Evolutionary conservation across 2,329 filamentous ascomycete genomes (phyloP).

Genomic region (Pezicula carpinea): DNA sequence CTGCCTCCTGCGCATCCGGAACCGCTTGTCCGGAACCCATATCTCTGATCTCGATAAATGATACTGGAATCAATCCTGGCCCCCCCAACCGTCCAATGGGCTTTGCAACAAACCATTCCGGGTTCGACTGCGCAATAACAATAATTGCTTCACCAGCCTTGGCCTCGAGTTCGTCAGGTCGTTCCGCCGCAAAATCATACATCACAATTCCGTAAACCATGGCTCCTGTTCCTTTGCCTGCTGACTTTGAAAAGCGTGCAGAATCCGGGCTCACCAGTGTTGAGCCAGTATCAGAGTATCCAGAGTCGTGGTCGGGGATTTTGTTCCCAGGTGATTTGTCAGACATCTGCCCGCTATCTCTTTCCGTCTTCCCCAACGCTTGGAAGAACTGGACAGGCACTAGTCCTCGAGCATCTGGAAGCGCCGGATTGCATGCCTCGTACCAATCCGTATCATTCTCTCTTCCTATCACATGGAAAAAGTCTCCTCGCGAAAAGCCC

Average conservation of each 20-base stretch:
- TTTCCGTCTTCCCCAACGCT: conserved; percentile 82
- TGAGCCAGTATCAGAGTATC: conserved; percentile 62
- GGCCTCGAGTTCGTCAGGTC: conserved; percentile 93
- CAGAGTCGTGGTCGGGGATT: conserved; percentile 80
- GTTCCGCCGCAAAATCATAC: conserved; percentile 93
- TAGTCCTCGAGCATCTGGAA: conserved; percentile 81
- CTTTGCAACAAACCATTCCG: conserved; percentile 99
- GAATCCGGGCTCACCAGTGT: conserved; percentile 30
- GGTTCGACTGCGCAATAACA: conserved; percentile 96
- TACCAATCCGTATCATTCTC: conserved; percentile 97
- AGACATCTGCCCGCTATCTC: conserved; percentile 71
- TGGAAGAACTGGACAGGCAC: conserved; percentile 96
- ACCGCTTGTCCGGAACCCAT: conserved; percentile 85
- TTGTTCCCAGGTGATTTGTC: conserved; percentile 50
- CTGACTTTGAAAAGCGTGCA: conserved; percentile 34
- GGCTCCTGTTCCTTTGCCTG: conserved; percentile 61
- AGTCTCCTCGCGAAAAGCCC: conserved; percentile 90
- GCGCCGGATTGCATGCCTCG: conserved; percentile 91
- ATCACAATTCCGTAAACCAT: conserved; percentile 97
- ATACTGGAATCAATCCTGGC: conserved; percentile 91
- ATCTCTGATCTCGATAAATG: conserved; percentile 93
- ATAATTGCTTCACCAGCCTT: conserved; percentile 96
- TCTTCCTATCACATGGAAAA: conserved; percentile 94
- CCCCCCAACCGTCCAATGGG: conserved; percentile 97
- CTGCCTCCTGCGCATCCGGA: conserved; percentile 75